Evolutionary conservation across 1,284 basidiomycete species (phyloP).

Genomic region (Rhodotorula glutinis): DNA sequence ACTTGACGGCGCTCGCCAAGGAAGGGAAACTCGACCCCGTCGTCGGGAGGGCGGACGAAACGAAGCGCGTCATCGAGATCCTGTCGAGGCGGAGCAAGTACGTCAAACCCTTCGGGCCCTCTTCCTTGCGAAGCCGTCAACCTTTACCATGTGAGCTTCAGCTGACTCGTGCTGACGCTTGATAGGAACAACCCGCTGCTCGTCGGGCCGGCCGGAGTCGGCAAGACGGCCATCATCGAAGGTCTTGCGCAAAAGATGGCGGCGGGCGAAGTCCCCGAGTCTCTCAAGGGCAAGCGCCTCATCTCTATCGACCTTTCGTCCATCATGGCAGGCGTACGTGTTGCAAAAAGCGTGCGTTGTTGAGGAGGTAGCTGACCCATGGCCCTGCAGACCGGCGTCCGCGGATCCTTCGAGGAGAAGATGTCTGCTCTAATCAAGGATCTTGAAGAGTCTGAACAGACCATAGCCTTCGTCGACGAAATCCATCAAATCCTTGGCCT

Average conservation of each 20-base stretch:
- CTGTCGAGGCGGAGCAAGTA: conserved; percentile 45
- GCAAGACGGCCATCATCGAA: conserved; percentile 90
- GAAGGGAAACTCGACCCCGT: conserved; percentile 86
- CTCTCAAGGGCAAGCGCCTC: conserved; percentile 74
- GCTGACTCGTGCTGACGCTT: accelerated
- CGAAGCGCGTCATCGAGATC: conserved; percentile 80
- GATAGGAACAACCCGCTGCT: conserved; percentile 30
- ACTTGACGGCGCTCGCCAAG: conserved; percentile 76
- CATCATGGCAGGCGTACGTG: conserved; percentile 13
- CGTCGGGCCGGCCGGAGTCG: conserved; percentile 54
- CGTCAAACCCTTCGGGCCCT: background rate
- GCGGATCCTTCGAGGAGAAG: conserved; percentile 88
- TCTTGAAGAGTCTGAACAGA: conserved; percentile 71
- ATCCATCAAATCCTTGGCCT: background rate
- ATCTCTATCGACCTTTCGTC: conserved; percentile 48
- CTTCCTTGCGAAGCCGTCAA: background rate
- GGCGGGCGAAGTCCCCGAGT: conserved; percentile 88
- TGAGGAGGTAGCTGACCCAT: conserved; percentile 49
- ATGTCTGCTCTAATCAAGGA: conserved; percentile 77
- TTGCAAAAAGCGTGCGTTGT: no score
- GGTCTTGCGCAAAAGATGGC: conserved; percentile 85
- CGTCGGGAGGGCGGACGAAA: conserved; percentile 63
- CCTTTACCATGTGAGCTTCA: background rate
- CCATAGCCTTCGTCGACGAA: conserved; percentile 34
- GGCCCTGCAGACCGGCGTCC: conserved; percentile 64